Percentiles rank a stretch among this genome's conserved stretches.
Evolutionary conservation across 805 yeast species (phyloP).

Genomic region (Starmerella scarabaei): DNA sequence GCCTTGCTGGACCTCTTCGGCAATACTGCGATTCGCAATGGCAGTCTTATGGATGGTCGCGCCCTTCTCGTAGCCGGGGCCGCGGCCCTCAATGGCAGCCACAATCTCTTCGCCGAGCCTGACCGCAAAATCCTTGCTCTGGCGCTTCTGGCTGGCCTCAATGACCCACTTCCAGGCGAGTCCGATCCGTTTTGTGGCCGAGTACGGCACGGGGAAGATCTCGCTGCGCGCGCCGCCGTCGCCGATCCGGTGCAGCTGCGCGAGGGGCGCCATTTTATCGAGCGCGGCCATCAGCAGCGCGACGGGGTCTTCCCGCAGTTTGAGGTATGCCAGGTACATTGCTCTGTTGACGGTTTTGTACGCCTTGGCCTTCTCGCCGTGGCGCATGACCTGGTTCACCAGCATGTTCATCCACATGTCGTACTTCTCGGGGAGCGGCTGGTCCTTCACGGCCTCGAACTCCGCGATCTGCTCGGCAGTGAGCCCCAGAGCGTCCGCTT

Average conservation of each 20-base stretch:
- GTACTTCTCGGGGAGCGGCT: slow-evolving; percentile 45
- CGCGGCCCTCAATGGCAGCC: slow-evolving; percentile 61
- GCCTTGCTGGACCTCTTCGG: slow-evolving; percentile 17
- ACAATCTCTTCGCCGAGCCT: slow-evolving; percentile 83
- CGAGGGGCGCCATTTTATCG: slow-evolving; percentile 74
- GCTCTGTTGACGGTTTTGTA: slow-evolving; percentile 62
- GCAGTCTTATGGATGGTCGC: slow-evolving; percentile 75
- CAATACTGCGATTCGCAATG: slow-evolving; percentile 54
- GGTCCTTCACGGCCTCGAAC: slow-evolving; percentile 36
- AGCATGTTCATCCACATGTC: slow-evolving; percentile 69
- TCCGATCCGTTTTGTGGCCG: slow-evolving; percentile 69
- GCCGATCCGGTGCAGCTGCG: slow-evolving; percentile 59
- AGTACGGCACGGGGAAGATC: slow-evolving; percentile 71
- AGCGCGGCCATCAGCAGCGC: slow-evolving; percentile 57
- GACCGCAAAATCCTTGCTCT: slow-evolving; percentile 69
- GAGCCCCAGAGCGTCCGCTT: slow-evolving; percentile 26
- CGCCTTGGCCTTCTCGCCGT: slow-evolving; percentile 77
- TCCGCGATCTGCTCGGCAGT: slow-evolving; percentile 52
- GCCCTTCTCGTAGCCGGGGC: slow-evolving; percentile 74
- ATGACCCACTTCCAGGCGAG: slow-evolving; percentile 84
- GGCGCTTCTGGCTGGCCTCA: slow-evolving; percentile 69
- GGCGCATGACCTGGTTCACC: slow-evolving; percentile 79
- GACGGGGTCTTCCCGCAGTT: slow-evolving; percentile 68
- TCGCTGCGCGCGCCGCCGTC: slow-evolving; percentile 78
- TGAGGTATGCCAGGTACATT: slow-evolving; percentile 61